These are phyloP conservation scores for Lablab purpureus DNA, from an alignment of 306 rosid species.

Conservation along the genomic window DNA sequence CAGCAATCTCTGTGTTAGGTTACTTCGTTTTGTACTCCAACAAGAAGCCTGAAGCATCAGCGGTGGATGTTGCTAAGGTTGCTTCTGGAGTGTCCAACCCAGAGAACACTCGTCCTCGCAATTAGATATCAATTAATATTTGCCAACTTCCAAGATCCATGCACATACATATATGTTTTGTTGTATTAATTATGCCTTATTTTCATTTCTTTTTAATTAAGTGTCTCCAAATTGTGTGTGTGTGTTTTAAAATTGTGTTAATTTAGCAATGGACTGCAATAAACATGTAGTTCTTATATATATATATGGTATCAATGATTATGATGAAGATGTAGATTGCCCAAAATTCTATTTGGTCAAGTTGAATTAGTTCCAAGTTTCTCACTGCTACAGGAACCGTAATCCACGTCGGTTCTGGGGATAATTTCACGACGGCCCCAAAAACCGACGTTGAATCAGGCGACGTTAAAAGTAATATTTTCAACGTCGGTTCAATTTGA, in stretches of 20 bases:
- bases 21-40: conserved; percentile 62
- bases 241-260: not conserved
- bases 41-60: conserved; percentile 79
- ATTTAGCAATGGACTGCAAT: not conserved
- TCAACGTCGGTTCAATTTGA: no score
- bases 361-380: no score
- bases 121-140: not conserved
- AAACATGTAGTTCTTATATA: conserved; percentile 3
- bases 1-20: conserved; percentile 53
- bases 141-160: not conserved
- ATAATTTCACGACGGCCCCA: no score
- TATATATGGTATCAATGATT: no score
- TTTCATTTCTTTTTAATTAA: not conserved
- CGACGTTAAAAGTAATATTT: no score
- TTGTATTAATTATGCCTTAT: not conserved
- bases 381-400: no score
- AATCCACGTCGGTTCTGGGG: no score
- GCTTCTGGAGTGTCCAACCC: conserved; percentile 50
- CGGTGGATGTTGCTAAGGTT: conserved; percentile 72
- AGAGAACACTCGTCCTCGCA: conserved; percentile 48
- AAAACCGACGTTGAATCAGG: no score
- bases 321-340: no score
- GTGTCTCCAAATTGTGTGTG: not conserved
- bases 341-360: no score
- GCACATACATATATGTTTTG: not conserved